Base-by-base conservation (phyloP, 257 asterid species). In the Solanum verrucosum region DNA sequence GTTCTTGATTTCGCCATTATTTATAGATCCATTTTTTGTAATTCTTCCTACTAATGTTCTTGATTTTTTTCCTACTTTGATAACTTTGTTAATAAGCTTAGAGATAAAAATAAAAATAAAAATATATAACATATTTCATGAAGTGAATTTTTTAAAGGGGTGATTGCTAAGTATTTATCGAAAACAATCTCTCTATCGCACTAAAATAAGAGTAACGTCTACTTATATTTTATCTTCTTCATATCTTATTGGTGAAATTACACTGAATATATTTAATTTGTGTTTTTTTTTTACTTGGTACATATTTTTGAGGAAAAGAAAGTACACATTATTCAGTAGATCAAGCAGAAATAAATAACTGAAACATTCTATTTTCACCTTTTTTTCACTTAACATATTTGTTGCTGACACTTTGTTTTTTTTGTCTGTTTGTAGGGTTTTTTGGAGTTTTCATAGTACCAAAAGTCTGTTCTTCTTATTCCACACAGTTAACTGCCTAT, bases 371-470 rank as follows among this genome's bases (percentile, higher is more conserved):
- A 4, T 16, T 81, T 81, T 81, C 1, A 81, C 29, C 18, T 27
- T 44, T 56, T 79, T 81, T 81, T 46, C 18, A 81, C 85, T 29
- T 1, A 29, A 7, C 3, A 29, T 29, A 82, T 4, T 13, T 49
- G 5, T 18, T 82, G 42, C 85, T 82, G 85, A 49, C 70, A 81
- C 11, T 27, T 6, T 5, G 1, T 8, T 46, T 42, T 20, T 38
- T 79, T 46, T 29, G 20, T n/a, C 29, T 82, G 11, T 82, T 82
- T 87, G 75, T 93, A 97, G 99, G 98, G 23, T 97, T 97, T 87
- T 89, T 97, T 81, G 98, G 96, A 90, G 96, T 97, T 29, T 97
- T 97, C 84, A 96, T 92, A 0, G 87, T 93, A 87, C 99, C 98
- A 23, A 97, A 94, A 91, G n/a, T 94, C 89, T 95, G 98, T 92